Evolutionary conservation across 2,329 filamentous ascomycete genomes (phyloP), one percentile per base, ranked within the genome.

Genomic region (Colletotrichum lupini): DNA sequence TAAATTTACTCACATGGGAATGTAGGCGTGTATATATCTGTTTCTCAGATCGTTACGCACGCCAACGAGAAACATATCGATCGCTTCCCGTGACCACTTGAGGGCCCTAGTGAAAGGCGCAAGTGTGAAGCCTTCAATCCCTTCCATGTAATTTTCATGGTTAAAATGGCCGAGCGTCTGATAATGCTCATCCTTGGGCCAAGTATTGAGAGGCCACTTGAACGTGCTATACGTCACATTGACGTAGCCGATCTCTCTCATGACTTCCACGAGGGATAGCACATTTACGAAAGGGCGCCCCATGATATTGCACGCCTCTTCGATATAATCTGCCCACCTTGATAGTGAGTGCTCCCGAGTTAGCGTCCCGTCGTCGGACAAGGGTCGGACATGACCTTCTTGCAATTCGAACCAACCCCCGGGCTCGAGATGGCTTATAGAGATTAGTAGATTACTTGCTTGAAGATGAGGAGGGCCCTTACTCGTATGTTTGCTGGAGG

Each of bases 221-320:
- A 82, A 86, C 19, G 85, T 77, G 2, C 82, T 79, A 76, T 89
- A 84, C 0, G 79, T 80, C 0, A 91, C 85, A 67, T 90, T 84
- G 67, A 84, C 80, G 74, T 91, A 91, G 1, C 89, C 89, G 0
- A 85, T 86, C n/a, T 87, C 85, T 14, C 81, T 78, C 76, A 91
- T 82, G 60, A 84, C 82, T 52, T 81, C 78, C 6, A 56, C 42
- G 12, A 84, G 73, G 0, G 82, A 83, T 16, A 77, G 81, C 65
- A 87, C 85, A 61, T 87, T 84, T 53, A 81, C 85, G n/a, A 77
- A 76, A 1, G 79, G 78, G 1, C 82, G 78, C 0, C 79, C 78
- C 8, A 83, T 72, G 5, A 77, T 77, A 1, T 65, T 69, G 0
- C 79, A 78, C 1, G 80, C 77, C 58, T 83, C 75, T 0, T 82